These are phyloP conservation scores for Erodium trifolium DNA, from an alignment of 441 rosid species.

Conservation along the genomic window DNA sequence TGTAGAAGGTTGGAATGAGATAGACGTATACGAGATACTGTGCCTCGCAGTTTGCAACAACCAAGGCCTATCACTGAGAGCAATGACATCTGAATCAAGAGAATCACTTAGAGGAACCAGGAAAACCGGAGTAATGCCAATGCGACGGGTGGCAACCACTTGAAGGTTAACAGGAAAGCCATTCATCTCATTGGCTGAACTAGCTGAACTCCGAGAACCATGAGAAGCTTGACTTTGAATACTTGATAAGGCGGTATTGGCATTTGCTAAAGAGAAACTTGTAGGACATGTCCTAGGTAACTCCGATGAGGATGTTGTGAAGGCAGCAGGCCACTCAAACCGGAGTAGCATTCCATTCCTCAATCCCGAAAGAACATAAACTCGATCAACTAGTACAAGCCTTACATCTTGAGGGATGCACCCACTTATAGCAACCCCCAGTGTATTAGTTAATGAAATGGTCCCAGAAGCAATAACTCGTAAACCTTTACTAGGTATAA, in stretches of 20 bases:
- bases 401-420: constrained; percentile 97
- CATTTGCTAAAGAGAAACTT: constrained; percentile 30
- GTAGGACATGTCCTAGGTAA: constrained; percentile 18
- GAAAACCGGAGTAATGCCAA: constrained; percentile 95
- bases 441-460: constrained; percentile 54
- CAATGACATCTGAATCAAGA: constrained; percentile 77
- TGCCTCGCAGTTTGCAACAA: constrained; percentile 88
- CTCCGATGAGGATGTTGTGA: constrained; percentile 32
- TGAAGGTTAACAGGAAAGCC: constrained; percentile 51
- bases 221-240: constrained; percentile 24
- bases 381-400: constrained; percentile 76
- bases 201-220: constrained; percentile 28
- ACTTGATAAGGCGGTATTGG: constrained; percentile 22
- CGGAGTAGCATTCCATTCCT: constrained; percentile 99
- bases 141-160: constrained; percentile 82
- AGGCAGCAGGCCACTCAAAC: constrained; percentile 81
- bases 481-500: constrained; percentile 55
- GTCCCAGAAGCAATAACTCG: constrained; percentile 71
- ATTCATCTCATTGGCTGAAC: constrained; percentile 22
- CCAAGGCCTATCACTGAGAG: constrained; percentile 97
- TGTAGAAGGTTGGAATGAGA: constrained; percentile 90
- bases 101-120: constrained; percentile 79
- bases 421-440: constrained; percentile 70
- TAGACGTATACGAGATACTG: constrained; percentile 80
- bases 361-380: constrained; percentile 80